Evolutionary conservation across 176 grass and related monocot genomes (phyloP), one percentile per base, ranked within the genome.

Genomic region (Stipa capillata): DNA sequence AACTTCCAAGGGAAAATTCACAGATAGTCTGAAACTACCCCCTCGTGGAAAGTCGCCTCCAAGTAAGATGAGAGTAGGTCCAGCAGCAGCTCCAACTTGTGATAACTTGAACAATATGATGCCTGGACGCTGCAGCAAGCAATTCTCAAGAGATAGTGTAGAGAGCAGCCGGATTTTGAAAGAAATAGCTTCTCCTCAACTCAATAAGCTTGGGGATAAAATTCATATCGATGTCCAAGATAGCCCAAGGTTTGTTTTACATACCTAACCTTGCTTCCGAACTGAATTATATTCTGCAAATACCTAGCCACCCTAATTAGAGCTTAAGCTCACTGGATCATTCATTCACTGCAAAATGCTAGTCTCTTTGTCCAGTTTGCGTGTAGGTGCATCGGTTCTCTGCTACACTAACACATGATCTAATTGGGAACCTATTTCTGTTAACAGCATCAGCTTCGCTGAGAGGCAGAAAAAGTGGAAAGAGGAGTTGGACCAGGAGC

Each of bases 401-500:
- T 61, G 31, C 36, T 39, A 53, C 18, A 73, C 34, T 44, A 67
- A 52, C 56, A 57, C 37, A 16, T 71, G 61, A 84, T 89, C 75
- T 91, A 77, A 88, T 55, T 34, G 31, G n/a, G 34, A 42, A 47
- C 74, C 53, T 44, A 64, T 62, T 80, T 52, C 76, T 84, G 29
- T 72, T 56, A 84, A 79, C 85, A 97, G 89, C 56, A 51, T 75
- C 72, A 95, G 57, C 74, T 90, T 90, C 16, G 89, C 90, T 24
- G 92, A 98, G 47, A 98, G 52, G 69, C 87, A 86, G 57, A 86
- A 70, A 54, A 95, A 93, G 79, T 99, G 96, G 96, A 95, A 92
- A 84, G 90, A 99, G 83, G 96, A 99, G 73, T 73, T 99, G 44
- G 83, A 82, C 78, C 88, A 89, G 78, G 96, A 99, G 84, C 92